Base-by-base conservation (phyloP, 805 yeast genomes). In the Ogataea parapolymorpha region DNA sequence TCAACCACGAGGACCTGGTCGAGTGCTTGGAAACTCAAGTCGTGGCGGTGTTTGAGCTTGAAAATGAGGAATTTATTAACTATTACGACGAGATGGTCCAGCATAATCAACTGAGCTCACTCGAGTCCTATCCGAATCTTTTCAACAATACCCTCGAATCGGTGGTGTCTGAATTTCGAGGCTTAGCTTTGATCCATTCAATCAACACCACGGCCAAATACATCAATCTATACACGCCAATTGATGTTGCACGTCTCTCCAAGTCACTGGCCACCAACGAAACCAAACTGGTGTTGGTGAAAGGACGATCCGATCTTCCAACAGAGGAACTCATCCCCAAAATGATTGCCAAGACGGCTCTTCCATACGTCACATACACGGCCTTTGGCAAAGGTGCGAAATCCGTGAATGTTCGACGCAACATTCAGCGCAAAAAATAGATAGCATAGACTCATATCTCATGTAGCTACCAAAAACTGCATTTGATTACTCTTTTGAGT, bases 271-370 rank as follows among this genome's bases (percentile, higher is more conserved):
- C 32, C 0, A 51, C 63, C 12, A 55, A 55, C 4, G 58, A 53
- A 1, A 51, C 55, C 46, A 45, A 65, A 48, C 10, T 63, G 39
- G 46, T 84, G 0, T 40, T 85, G 2, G 68, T 76, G 1, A 72
- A 83, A 46, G 89, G 87, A 1, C 74, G 77, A 32, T 77, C 85
- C 0, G 86, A 80, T 35, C 61, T 82, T 2, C 93, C 95, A 0
- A 56, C 72, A 0, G 68, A 66, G 46, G 71, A 67, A 43, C 42
- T 64, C 1, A 51, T 65, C 41, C 60, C 68, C 11, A 52, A 49
- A 35, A 42, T 28, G 27, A 41, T 36, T 24, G 39, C 37, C 25
- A 32, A 42, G 24, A 44, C 44, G 9, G 39, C 40, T 31, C 42
- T 59, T 6, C 75, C 77, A 0, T 71, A 71, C 51, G 62, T 69